Evolutionary conservation across 108 stramenopile genomes (phyloP).

Genomic region (Cyclostephanos invisitatus): DNA sequence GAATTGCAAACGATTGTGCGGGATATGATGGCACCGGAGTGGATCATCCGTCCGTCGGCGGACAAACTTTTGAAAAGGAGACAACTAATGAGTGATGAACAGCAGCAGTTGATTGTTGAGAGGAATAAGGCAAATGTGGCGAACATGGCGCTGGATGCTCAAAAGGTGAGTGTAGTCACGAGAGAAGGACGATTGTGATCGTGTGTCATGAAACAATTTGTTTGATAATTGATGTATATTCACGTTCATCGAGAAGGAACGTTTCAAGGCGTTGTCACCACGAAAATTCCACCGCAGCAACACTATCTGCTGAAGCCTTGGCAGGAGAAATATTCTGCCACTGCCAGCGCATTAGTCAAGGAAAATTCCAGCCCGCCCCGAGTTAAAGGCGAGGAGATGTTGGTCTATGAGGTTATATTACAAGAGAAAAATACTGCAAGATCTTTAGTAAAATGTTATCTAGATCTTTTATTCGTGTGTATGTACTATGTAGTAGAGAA

Average conservation of each 20-base stretch:
- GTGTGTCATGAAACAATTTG: background rate
- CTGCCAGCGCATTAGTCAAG: background rate
- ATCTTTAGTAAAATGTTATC: too few relatives aligned
- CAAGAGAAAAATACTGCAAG: too few relatives aligned
- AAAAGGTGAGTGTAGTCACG: conserved; percentile 19
- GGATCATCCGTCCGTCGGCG: conserved; percentile 69
- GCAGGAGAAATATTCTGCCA: background rate
- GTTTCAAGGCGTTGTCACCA: conserved; percentile 17
- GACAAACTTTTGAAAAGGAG: conserved; percentile 67
- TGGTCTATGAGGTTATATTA: too few relatives aligned
- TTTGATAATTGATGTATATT: background rate
- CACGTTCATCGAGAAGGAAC: conserved; percentile 10
- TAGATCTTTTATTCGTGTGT: too few relatives aligned
- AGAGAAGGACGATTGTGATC: background rate
- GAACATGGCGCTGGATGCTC: conserved; percentile 60
- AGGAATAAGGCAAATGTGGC: conserved; percentile 73
- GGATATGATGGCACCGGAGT: conserved; percentile 82
- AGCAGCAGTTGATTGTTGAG: conserved; percentile 79
- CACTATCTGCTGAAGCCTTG: conserved; percentile 29
- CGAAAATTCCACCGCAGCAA: conserved; percentile 26
- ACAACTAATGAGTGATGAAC: conserved; percentile 87
- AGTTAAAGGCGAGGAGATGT: background rate
- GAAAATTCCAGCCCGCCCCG: background rate
- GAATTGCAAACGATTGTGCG: conserved; percentile 72
- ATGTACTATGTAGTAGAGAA: too few relatives aligned